Evolutionary conservation across 2,329 filamentous ascomycete species (phyloP).

Genomic region (Elsinoe arachidis): DNA sequence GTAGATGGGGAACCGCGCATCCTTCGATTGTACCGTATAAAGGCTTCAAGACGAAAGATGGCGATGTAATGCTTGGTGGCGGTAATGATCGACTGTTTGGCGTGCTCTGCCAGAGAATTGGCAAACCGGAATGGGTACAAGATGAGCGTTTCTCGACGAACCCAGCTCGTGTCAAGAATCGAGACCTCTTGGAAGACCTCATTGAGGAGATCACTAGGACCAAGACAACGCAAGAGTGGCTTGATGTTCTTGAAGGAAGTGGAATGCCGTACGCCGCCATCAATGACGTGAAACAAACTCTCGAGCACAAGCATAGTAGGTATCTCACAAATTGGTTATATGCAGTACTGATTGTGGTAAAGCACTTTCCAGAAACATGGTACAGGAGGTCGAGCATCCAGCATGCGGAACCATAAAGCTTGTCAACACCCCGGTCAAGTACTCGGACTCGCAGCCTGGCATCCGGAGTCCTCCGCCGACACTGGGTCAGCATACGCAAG

Average conservation of each 20-base stretch:
- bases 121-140: constrained; percentile 49
- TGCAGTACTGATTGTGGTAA: constrained; percentile 15
- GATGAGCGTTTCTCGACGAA: constrained; percentile 53
- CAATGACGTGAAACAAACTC: constrained; percentile 79
- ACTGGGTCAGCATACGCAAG: constrained; percentile 77
- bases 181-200: constrained; percentile 64
- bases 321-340: constrained; percentile 5
- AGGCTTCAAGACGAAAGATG: constrained; percentile 60
- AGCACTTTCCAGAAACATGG: constrained; percentile 74
- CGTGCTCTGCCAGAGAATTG: constrained; percentile 49
- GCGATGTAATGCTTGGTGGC: constrained; percentile 55
- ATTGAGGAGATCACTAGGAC: constrained; percentile 68
- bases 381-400: constrained; percentile 75
- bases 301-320: constrained; percentile 75
- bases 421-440: constrained; percentile 92
- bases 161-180: constrained; percentile 54
- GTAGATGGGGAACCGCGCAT: constrained; percentile 93
- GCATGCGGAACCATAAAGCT: constrained; percentile 78
- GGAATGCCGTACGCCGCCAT: constrained; percentile 93
- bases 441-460: constrained; percentile 69
- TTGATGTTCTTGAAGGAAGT: constrained; percentile 75
- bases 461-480: constrained; percentile 73
- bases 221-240: constrained; percentile 81
- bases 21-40: constrained; percentile 97
- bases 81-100: constrained; percentile 56